Conservation (phyloP, 495 filamentous ascomycete genomes). For the Trichoderma virens region DNA sequence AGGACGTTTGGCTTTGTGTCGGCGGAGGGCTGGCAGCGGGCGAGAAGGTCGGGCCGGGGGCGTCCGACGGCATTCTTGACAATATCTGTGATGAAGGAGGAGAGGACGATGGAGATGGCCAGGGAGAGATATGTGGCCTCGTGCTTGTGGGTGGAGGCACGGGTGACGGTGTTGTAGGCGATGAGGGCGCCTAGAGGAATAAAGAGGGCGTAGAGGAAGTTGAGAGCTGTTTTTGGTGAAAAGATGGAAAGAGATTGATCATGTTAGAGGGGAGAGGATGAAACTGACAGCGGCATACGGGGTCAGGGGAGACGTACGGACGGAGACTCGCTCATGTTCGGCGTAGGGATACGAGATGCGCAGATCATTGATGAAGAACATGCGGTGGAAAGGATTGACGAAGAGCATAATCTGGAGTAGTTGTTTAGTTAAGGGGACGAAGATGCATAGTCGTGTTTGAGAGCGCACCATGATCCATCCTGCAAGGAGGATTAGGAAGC, state of each 20-base stretch:
- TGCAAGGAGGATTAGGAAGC: conserved; percentile 57
- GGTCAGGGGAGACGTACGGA: conserved; percentile 53
- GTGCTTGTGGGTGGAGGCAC: conserved; percentile 63
- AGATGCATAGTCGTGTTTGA: conserved; percentile 13
- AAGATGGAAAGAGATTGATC: background rate
- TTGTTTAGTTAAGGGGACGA: background rate
- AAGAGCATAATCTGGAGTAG: conserved; percentile 56
- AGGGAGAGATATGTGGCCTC: conserved; percentile 83
- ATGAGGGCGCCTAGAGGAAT: conserved; percentile 61
- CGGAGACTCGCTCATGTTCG: conserved; percentile 72
- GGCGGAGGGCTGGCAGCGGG: conserved; percentile 67
- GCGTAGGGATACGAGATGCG: conserved; percentile 83
- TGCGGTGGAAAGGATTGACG: conserved; percentile 79
- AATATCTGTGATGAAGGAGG: conserved; percentile 77
- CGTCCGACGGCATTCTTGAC: conserved; percentile 89
- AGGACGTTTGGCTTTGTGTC: conserved; percentile 59
- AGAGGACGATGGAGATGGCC: conserved; percentile 65
- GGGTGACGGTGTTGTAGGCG: conserved; percentile 53
- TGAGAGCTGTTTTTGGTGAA: conserved; percentile 43
- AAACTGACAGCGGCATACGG: background rate
- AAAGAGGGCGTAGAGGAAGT: conserved; percentile 67
- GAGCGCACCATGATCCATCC: conserved; percentile 57
- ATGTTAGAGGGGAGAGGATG: background rate
- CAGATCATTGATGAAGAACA: conserved; percentile 74
- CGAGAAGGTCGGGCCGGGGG: conserved; percentile 82